Percentiles rank a stretch among this genome's conserved stretches.
These are phyloP conservation scores for Colletotrichum sp. DNA, from an alignment of 2,329 filamentous ascomycete species.

Conservation along the genomic window DNA sequence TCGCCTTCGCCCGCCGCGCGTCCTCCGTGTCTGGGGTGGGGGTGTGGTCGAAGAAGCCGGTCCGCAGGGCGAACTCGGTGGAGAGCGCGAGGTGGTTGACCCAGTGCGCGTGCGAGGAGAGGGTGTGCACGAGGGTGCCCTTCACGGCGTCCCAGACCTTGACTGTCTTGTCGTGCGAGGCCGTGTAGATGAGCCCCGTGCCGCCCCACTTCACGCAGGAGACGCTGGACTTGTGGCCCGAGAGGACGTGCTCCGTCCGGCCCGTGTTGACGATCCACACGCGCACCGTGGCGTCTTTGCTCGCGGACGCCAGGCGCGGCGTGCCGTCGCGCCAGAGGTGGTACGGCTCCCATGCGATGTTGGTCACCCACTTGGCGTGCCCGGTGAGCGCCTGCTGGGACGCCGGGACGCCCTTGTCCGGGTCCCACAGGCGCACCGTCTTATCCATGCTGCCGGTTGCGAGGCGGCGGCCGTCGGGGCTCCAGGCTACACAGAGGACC, in stretches of 20 bases:
- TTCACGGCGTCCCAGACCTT: slow-evolving; percentile 86
- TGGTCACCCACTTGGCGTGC: slow-evolving; percentile 89
- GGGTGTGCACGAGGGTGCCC: slow-evolving; percentile 80
- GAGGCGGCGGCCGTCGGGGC: slow-evolving; percentile 79
- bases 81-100: slow-evolving; percentile 95
- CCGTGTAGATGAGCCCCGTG: slow-evolving; percentile 82
- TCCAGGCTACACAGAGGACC: slow-evolving; percentile 89
- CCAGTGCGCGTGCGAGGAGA: slow-evolving; percentile 88
- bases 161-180: slow-evolving; percentile 89
- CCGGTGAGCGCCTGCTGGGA: slow-evolving; percentile 76
- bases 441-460: slow-evolving; percentile 95
- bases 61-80: slow-evolving; percentile 88
- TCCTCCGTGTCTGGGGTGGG: slow-evolving; percentile 70
- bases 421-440: slow-evolving; percentile 88
- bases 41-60: slow-evolving; percentile 85
- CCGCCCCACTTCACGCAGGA: slow-evolving; percentile 96
- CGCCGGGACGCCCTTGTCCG: slow-evolving; percentile 75
- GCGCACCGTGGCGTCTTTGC: slow-evolving; percentile 87
- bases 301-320: slow-evolving; percentile 82
- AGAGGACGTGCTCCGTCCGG: slow-evolving; percentile 80
- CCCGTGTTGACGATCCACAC: slow-evolving; percentile 86
- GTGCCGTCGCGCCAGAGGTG: slow-evolving; percentile 79
- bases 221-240: slow-evolving; percentile 87
- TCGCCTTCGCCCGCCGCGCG: slow-evolving; percentile 76
- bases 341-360: slow-evolving; percentile 86